Base-by-base conservation (phyloP, 495 filamentous ascomycete genomes). In the Penicillium crystallinum region DNA sequence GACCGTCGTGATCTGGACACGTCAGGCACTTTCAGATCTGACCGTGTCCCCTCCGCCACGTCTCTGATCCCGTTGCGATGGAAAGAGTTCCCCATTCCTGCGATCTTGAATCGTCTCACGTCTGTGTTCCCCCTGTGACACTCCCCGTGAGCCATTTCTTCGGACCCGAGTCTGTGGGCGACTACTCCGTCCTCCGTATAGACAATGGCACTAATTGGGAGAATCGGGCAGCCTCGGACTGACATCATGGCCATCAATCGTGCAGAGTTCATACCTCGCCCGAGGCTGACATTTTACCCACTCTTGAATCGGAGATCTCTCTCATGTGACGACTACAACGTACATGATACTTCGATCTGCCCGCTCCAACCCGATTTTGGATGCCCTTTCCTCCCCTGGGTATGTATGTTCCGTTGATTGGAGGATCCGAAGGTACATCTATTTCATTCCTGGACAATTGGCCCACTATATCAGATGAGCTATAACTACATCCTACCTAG, bases 251-350 rank as follows among this genome's bases (percentile, higher is more conserved):
- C 34, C n/a, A 7, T 38, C 36, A 42, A 42, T 12, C 10, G 27
- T 18, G 15, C 25, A 39, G 18, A 39, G 6, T 21, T 21, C 12
- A n/a, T 45, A n/a, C n/a, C n/a, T n/a, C 1, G 41, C 41, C 42
- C 22, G 46, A 36, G 30, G 34, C 46, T 48, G 46, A 48, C 46
- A 35, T 48, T 25, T 38, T 35, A 50, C 12, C 47, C 47, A 50
- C 47, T 29, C 25, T 29, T 31, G 47, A 41, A 50, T 50, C 47
- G 47, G 47, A 50, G 47, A 50, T 50, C 47, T 49, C 46, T 49
- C 46, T 41, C 47, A 50, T 50, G 47, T 50, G 47, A 50, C 37
- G n/a, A n/a, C 31, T 46, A n/a, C n/a, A n/a, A n/a, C 19, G 29
- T 47, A 36, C 44, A 47, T 36, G 44, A 34, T 22, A 33, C 19